Percentiles rank a stretch among this genome's conserved stretches.
Evolutionary conservation across 331 rosid species (phyloP).

Genomic region (Quercus lobata): DNA sequence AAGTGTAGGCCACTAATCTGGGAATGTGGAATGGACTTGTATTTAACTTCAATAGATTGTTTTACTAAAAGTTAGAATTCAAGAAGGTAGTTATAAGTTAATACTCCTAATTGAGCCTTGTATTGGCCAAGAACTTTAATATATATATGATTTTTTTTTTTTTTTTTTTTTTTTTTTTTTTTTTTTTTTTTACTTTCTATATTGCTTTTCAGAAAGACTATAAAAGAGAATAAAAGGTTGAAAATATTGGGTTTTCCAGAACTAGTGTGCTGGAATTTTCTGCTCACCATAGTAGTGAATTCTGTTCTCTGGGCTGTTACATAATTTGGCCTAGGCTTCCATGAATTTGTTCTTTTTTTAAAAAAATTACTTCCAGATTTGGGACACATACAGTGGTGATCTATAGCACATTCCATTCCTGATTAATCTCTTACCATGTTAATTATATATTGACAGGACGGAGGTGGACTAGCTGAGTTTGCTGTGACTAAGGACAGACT

Average conservation of each 20-base stretch:
- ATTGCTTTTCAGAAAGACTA: not conserved
- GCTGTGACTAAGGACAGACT: constrained; percentile 46
- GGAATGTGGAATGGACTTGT: not conserved
- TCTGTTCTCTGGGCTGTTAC: not conserved
- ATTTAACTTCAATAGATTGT: not conserved
- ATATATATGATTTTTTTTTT: not conserved
- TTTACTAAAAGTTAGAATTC: not conserved
- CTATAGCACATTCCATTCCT: not conserved
- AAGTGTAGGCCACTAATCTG: not conserved
- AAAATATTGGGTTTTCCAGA: not conserved
- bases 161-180: no score
- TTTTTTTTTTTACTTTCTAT: not conserved
- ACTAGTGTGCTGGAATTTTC: not conserved
- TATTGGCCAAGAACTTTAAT: no score
- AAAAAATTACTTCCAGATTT: not conserved
- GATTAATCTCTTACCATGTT: not conserved
- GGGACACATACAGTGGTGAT: not conserved
- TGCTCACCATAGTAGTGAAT: not conserved
- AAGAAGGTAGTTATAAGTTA: not conserved
- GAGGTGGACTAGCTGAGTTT: constrained; percentile 79
- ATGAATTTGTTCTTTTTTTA: not conserved
- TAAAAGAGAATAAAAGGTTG: not conserved
- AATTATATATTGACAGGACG: constrained; percentile 29
- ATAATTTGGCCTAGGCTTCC: not conserved
- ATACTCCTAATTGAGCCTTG: not conserved